Evolutionary conservation across 306 rosid species (phyloP).

Genomic region (Neltuma alba): DNA sequence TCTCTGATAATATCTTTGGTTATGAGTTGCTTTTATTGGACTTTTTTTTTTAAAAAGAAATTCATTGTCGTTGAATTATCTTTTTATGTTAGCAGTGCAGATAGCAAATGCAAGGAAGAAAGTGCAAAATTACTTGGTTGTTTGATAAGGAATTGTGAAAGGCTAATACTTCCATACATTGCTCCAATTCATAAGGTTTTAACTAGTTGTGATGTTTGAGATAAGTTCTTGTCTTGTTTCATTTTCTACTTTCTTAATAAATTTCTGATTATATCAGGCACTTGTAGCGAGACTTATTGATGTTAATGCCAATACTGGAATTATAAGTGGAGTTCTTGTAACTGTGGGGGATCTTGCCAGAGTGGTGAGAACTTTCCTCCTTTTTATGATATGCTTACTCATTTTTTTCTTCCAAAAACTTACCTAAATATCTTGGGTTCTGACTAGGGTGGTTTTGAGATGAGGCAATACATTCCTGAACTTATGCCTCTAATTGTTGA

Average conservation of each 20-base stretch:
- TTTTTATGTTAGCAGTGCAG: conserved; percentile 82
- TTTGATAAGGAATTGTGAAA: conserved; percentile 94
- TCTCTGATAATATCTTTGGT: conserved; percentile 12
- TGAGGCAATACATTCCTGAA: conserved; percentile 97
- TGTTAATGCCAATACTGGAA: conserved; percentile 81
- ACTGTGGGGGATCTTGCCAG: conserved; percentile 99
- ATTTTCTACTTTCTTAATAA: conserved; percentile 30
- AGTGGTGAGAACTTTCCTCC: conserved; percentile 74
- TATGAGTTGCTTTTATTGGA: conserved; percentile 24
- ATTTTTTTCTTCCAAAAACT: background rate
- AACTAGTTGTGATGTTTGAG: conserved; percentile 22
- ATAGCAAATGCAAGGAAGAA: conserved; percentile 99
- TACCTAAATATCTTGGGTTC: conserved; percentile 26
- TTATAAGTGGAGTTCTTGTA: conserved; percentile 93
- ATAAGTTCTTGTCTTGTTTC: conserved; percentile 22
- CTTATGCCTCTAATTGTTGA: conserved; percentile 99
- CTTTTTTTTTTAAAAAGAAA: background rate
- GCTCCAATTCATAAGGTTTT: conserved; percentile 96
- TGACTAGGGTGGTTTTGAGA: conserved; percentile 90
- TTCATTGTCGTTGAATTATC: conserved; percentile 41
- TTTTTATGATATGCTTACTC: conserved; percentile 23
- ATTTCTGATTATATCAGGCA: conserved; percentile 62
- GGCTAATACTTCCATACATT: conserved; percentile 89
- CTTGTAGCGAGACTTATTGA: conserved; percentile 88
- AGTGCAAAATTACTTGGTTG: conserved; percentile 96